A percentile compares a stretch with the other conserved stretches of the same genome.
Conservation (phyloP, 148 eudicot species). For the Tetragonia tetragonoides region DNA sequence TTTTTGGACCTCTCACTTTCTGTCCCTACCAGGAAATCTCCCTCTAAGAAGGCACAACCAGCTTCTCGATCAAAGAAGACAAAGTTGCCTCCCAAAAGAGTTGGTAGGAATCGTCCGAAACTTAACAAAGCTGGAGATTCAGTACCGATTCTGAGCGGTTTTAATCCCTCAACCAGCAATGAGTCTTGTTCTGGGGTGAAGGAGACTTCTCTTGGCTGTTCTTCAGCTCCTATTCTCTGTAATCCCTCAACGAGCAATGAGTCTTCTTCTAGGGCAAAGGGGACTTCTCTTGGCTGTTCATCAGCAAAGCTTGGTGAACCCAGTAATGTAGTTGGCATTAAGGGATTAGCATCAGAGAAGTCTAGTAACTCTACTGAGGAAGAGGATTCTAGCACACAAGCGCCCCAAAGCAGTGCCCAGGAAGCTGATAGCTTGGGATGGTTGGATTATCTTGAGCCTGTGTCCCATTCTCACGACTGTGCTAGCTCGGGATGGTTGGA, state of each 20-base stretch:
- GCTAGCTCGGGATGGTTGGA: conserved; percentile 34
- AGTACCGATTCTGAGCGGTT: conserved; percentile 26
- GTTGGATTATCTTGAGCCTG: conserved; percentile 42
- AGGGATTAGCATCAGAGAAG: conserved; percentile 26
- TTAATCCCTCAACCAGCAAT: conserved; percentile 27
- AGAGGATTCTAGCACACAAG: conserved; percentile 22
- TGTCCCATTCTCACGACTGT: conserved; percentile 19
- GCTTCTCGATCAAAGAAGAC: conserved; percentile 50
- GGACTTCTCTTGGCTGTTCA: conserved; percentile 23
- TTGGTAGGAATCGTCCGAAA: conserved; percentile 49
- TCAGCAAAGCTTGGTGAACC: conserved; percentile 23
- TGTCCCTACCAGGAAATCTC: conserved; percentile 74
- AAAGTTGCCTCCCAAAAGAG: conserved; percentile 68
- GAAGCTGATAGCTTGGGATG: conserved; percentile 35
- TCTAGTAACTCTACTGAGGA: conserved; percentile 20
- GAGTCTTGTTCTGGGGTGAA: conserved; percentile 26
- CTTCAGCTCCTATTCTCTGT: conserved; percentile 26
- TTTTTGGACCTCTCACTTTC: conserved; percentile 88
- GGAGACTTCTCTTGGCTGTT: conserved; percentile 24
- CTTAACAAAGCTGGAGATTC: conserved; percentile 34
- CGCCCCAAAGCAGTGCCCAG: conserved; percentile 20
- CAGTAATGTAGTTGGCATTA: conserved; percentile 27
- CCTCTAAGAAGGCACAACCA: conserved; percentile 41
- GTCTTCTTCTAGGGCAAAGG: conserved; percentile 25
- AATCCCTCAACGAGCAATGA: conserved; percentile 28